Conservation (phyloP, 306 rosid genomes). For the Oemleria cerasiformis region DNA sequence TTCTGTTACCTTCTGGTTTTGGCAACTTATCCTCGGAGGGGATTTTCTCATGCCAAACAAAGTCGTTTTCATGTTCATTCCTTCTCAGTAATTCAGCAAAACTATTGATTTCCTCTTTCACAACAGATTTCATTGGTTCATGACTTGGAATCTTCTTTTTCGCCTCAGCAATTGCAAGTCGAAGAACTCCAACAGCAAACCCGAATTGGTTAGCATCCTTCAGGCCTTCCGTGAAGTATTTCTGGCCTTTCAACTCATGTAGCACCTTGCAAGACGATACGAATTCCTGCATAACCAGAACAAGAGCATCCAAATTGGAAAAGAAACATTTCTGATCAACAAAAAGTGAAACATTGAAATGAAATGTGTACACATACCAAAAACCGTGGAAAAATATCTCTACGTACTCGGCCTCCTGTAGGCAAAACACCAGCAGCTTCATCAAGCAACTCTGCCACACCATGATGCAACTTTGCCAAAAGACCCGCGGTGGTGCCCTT, state of each 20-base stretch:
- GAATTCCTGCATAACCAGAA: conserved; percentile 54
- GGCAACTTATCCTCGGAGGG: conserved; percentile 47
- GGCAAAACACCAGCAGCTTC: conserved; percentile 44
- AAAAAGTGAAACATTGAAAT: background rate
- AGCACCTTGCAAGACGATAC: conserved; percentile 44
- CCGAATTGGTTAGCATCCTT: conserved; percentile 50
- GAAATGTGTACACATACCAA: conserved; percentile 39
- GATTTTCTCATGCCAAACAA: conserved; percentile 63
- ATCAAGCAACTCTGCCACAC: conserved; percentile 60
- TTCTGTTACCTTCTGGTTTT: conserved; percentile 44
- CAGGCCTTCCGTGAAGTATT: conserved; percentile 50
- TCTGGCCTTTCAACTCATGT: conserved; percentile 57
- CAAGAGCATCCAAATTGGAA: conserved; percentile 5
- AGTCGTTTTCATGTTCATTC: conserved; percentile 58
- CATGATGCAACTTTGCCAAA: conserved; percentile 70
- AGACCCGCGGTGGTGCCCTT: conserved; percentile 59
- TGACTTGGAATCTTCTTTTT: conserved; percentile 43
- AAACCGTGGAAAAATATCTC: conserved; percentile 44
- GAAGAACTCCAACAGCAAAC: conserved; percentile 61
- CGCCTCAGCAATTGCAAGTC: conserved; percentile 33
- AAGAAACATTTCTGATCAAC: background rate
- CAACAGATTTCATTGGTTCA: conserved; percentile 47
- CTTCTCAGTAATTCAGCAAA: conserved; percentile 60
- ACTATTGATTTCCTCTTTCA: conserved; percentile 40
- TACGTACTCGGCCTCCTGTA: conserved; percentile 34